Percentiles rank a stretch among this genome's conserved stretches.
These are phyloP conservation scores for Lepidopterella palustris DNA, from an alignment of 495 filamentous ascomycete genomes.

Conservation along the genomic window DNA sequence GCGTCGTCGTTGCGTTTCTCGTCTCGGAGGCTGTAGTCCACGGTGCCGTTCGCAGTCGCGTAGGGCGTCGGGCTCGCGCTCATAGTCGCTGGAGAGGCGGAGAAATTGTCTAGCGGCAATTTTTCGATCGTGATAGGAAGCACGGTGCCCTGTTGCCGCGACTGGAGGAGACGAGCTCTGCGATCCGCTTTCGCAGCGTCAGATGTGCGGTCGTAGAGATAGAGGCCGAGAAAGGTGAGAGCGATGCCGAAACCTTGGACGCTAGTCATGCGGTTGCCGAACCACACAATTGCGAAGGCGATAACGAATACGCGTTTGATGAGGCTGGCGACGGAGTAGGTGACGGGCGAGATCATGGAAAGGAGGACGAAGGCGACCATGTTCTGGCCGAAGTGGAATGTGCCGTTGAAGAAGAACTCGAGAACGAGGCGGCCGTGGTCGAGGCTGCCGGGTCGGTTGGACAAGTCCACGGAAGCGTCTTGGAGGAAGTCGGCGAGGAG, in stretches of 20 bases:
- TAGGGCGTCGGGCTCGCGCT: constrained; percentile 10
- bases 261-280: constrained; percentile 75
- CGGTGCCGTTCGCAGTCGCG: constrained; percentile 6
- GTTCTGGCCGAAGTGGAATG: constrained; percentile 94
- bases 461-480: constrained; percentile 56
- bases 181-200: constrained; percentile 79
- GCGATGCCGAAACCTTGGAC: constrained; percentile 78
- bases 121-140: constrained; percentile 56
- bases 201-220: constrained; percentile 90
- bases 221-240: constrained; percentile 87
- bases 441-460: constrained; percentile 55
- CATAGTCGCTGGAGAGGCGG: constrained; percentile 14
- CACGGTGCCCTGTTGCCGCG: constrained; percentile 55
- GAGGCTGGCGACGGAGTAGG: constrained; percentile 90
- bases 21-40: constrained; percentile 3
- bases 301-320: constrained; percentile 98
- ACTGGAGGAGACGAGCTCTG: constrained; percentile 50
- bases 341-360: constrained; percentile 88
- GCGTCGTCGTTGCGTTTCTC: constrained; percentile 23
- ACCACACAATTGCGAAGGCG: constrained; percentile 91
- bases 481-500: constrained; percentile 66
- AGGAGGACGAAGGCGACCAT: constrained; percentile 90
- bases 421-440: constrained; percentile 71
- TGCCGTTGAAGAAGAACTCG: constrained; percentile 94
- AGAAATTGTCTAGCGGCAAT: constrained; percentile 1